phyloP scores from a whole-genome alignment of 2,329 filamentous ascomycete species.

The Trichoderma polysporum region DNA sequence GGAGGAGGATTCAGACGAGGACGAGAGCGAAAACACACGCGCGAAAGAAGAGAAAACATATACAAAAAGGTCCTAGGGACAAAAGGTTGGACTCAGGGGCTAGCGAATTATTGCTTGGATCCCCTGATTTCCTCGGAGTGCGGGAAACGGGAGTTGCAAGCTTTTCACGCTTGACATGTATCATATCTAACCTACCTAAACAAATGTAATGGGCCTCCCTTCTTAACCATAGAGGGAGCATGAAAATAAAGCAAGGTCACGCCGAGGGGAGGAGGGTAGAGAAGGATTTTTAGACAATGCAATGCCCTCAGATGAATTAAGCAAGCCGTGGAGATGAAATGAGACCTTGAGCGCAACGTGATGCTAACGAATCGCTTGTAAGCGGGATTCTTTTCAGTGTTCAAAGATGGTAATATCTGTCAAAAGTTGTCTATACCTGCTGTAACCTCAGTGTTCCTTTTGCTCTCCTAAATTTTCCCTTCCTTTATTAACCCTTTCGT shows the following conservation, averaged over 20 bases:
- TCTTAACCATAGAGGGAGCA: background rate
- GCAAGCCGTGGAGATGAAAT: background rate
- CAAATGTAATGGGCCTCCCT: background rate
- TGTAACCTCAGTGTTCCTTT: background rate
- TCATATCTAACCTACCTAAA: conserved; percentile 1
- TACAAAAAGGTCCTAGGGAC: background rate
- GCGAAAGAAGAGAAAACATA: background rate
- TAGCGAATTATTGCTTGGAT: background rate
- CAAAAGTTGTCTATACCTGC: background rate
- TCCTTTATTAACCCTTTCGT: background rate
- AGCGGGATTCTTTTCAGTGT: background rate
- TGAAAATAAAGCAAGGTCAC: conserved; percentile 2
- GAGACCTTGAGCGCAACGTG: background rate
- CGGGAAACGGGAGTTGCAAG: background rate
- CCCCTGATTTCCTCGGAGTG: background rate
- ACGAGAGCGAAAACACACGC: background rate
- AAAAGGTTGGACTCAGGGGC: background rate
- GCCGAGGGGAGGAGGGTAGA: background rate
- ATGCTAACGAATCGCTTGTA: background rate
- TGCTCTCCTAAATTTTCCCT: too few species aligned
- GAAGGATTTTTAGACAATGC: background rate
- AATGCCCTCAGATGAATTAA: background rate
- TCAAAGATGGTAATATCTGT: background rate
- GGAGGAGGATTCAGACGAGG: background rate
- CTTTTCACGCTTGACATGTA: conserved; percentile 7